Evolutionary conservation across 2,329 filamentous ascomycete genomes (phyloP).

Genomic region (Fusarium bactridioides): DNA sequence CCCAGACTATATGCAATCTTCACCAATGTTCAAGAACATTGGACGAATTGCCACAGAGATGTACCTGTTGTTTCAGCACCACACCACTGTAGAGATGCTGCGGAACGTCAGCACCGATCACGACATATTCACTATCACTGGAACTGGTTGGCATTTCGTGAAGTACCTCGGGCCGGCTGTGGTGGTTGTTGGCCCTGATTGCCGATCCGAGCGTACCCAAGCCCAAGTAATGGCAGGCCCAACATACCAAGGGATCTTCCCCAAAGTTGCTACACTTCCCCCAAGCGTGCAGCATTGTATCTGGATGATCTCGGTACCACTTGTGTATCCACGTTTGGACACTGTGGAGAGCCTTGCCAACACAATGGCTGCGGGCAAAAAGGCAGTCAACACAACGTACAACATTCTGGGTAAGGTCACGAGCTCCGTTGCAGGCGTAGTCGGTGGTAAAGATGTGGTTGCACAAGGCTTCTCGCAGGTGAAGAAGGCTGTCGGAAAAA

Average conservation of each 20-base stretch:
- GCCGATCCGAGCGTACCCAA: conserved; percentile 88
- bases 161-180: conserved; percentile 94
- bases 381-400: conserved; percentile 94
- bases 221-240: conserved; percentile 93
- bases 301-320: conserved; percentile 91
- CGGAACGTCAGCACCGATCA: conserved; percentile 87
- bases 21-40: conserved; percentile 98
- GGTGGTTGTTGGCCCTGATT: conserved; percentile 88
- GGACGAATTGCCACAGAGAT: conserved; percentile 94
- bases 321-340: conserved; percentile 91
- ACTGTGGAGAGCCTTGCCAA: conserved; percentile 90
- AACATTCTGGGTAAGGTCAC: conserved; percentile 96
- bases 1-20: conserved; percentile 97
- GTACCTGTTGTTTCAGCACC: conserved; percentile 98
- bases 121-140: conserved; percentile 95
- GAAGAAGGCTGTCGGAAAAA: conserved; percentile 96
- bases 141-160: conserved; percentile 98
- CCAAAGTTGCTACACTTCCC: conserved; percentile 89
- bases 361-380: conserved; percentile 93
- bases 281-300: conserved; percentile 96
- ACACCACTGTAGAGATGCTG: conserved; percentile 92
- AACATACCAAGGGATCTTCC: conserved; percentile 97
- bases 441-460: conserved; percentile 93
- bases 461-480: conserved; percentile 92
- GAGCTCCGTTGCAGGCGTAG: conserved; percentile 91